Evolutionary conservation across 2,329 filamentous ascomycete species (phyloP).

Genomic region (Curvularia eragrostidis): DNA sequence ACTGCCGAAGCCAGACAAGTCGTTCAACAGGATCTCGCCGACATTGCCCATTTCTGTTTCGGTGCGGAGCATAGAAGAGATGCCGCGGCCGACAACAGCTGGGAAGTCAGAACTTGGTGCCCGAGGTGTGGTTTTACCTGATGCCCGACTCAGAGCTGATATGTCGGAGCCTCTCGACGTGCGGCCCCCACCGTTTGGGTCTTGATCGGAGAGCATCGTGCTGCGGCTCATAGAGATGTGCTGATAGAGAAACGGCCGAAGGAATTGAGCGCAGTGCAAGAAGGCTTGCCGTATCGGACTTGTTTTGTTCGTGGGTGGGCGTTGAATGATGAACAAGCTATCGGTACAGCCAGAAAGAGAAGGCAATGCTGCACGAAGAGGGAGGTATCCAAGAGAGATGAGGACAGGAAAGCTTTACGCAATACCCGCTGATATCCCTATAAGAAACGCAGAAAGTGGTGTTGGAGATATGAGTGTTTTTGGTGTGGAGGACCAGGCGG

Average conservation of each 20-base stretch:
- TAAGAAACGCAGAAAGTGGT: constrained; percentile 25
- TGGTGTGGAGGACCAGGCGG: constrained; percentile 15
- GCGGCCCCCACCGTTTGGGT: constrained; percentile 55
- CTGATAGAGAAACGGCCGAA: constrained; percentile 2
- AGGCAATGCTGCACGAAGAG: constrained; percentile 26
- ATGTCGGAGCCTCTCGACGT: constrained; percentile 57
- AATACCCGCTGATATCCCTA: constrained; percentile 19
- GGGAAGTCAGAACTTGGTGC: constrained; percentile 40
- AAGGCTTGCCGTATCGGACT: constrained; percentile 1
- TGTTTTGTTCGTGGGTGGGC: constrained; percentile 13
- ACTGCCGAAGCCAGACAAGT: constrained; percentile 48
- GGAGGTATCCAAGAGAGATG: constrained; percentile 30
- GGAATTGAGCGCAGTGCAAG: constrained; percentile 1
- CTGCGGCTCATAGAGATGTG: constrained; percentile 16
- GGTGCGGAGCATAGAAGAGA: constrained; percentile 59
- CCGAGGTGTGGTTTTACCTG: constrained; percentile 37
- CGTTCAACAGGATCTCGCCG: constrained; percentile 44
- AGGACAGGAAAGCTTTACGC: constrained; percentile 24
- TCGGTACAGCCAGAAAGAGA: constrained; percentile 27
- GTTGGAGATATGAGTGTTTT: constrained; percentile 24
- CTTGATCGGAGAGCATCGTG: constrained; percentile 55
- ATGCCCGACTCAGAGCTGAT: constrained; percentile 49
- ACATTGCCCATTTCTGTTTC: constrained; percentile 58
- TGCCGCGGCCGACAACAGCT: constrained; percentile 46
- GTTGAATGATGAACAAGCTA: constrained; percentile 27